phyloP scores from a whole-genome alignment of 2,329 filamentous ascomycete genomes.

The Lachnellula subtilissima region DNA sequence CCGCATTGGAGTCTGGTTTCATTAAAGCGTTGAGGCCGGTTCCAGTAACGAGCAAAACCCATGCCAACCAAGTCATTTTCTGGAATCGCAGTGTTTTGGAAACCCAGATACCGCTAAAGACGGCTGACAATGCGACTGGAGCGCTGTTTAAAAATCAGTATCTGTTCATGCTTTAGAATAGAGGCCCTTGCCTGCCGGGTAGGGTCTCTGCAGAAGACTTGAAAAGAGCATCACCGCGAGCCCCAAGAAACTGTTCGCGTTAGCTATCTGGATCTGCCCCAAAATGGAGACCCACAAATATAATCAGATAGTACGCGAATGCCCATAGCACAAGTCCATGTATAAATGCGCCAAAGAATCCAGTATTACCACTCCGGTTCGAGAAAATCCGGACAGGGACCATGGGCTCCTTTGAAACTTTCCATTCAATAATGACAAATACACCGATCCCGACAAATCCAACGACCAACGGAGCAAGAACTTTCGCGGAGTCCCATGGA shows the following conservation, averaged over 20 bases:
- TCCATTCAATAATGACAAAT: slow-evolving; percentile 49
- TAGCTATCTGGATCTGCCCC: neutral
- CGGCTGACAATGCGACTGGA: slow-evolving; percentile 6
- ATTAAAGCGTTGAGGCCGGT: slow-evolving; percentile 40
- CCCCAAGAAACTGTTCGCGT: slow-evolving; percentile 8
- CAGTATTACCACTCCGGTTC: slow-evolving; percentile 39
- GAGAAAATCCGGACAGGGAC: slow-evolving; percentile 37
- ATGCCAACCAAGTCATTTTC: slow-evolving; percentile 48
- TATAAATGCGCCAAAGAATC: slow-evolving; percentile 25
- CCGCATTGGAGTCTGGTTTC: slow-evolving; percentile 8
- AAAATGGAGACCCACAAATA: slow-evolving; percentile 8
- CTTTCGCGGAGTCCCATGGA: slow-evolving; percentile 54
- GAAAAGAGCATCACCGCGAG: slow-evolving; percentile 4
- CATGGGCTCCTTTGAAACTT: slow-evolving; percentile 20
- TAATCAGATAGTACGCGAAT: slow-evolving; percentile 17
- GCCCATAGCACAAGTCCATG: slow-evolving; percentile 17
- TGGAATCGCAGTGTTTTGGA: slow-evolving; percentile 8
- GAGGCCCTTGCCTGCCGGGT: slow-evolving; percentile 3
- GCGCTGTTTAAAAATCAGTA: slow-evolving; percentile 2
- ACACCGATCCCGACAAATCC: slow-evolving; percentile 44
- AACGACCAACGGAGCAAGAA: slow-evolving; percentile 53
- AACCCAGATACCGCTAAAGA: slow-evolving; percentile 4
- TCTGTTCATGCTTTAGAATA: neutral
- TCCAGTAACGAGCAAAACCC: slow-evolving; percentile 52
- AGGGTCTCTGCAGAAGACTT: slow-evolving; percentile 11